Evolutionary conservation across 257 asterid species (phyloP).

Genomic region (Plantago major): DNA sequence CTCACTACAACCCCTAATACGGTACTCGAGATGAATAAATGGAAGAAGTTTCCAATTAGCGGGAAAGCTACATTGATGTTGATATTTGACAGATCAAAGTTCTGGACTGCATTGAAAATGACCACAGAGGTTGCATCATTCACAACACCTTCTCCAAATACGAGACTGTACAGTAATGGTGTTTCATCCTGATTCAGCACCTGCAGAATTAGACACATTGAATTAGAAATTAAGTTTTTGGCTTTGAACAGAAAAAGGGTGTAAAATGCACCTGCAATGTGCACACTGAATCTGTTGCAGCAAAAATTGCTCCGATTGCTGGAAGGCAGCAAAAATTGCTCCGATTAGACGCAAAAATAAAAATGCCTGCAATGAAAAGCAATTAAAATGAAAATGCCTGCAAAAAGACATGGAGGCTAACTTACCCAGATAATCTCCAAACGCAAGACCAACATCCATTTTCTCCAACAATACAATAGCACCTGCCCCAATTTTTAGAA

Average conservation of each 20-base stretch:
- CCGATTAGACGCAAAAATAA: conserved; percentile 20
- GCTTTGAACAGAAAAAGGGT: conserved; percentile 12
- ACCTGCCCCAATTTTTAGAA: conserved; percentile 41
- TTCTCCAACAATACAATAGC: conserved; percentile 56
- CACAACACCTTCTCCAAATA: conserved; percentile 72
- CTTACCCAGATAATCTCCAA: conserved; percentile 88
- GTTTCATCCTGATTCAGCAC: conserved; percentile 65
- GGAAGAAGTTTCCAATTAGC: conserved; percentile 44
- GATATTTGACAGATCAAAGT: conserved; percentile 45
- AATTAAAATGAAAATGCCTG: neutral
- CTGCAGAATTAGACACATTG: conserved; percentile 28
- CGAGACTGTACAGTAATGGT: conserved; percentile 58
- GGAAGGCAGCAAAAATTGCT: conserved; percentile 24
- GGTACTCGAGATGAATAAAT: conserved; percentile 49
- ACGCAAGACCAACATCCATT: conserved; percentile 63
- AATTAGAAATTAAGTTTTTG: conserved; percentile 3
- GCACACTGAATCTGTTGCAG: conserved; percentile 74
- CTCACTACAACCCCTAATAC: conserved; percentile 52
- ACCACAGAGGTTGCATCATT: conserved; percentile 73
- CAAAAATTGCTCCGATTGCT: conserved; percentile 72
- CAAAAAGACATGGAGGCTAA: neutral
- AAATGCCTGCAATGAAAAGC: neutral
- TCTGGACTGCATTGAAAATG: conserved; percentile 70
- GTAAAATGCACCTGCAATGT: conserved; percentile 49
- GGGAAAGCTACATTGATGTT: conserved; percentile 31